Conservation (phyloP, 345 rosid genomes). For the Citrus unshiu region DNA sequence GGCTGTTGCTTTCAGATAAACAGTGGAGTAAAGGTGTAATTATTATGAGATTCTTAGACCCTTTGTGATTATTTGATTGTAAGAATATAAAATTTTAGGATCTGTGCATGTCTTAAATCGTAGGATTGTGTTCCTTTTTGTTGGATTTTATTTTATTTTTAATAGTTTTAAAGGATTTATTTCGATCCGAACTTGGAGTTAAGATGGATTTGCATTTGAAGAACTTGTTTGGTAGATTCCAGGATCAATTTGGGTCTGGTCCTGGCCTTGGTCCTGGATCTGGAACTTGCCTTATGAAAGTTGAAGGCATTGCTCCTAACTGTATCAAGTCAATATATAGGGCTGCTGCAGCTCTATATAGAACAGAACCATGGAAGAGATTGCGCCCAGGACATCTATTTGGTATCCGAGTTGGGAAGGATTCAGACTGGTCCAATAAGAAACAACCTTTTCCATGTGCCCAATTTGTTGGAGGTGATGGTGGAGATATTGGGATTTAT, state of each 20-base stretch:
- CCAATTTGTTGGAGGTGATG: constrained; percentile 70
- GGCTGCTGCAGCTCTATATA: constrained; percentile 63
- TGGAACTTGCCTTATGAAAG: constrained; percentile 52
- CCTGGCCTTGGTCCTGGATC: constrained; percentile 80
- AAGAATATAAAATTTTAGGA: background rate
- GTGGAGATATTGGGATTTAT: constrained; percentile 60
- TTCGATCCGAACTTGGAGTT: constrained; percentile 11
- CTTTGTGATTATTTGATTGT: background rate
- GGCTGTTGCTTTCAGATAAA: background rate
- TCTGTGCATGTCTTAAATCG: background rate
- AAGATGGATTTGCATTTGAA: constrained; percentile 69
- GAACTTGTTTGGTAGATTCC: constrained; percentile 56
- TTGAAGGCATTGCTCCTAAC: constrained; percentile 52
- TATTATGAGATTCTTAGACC: background rate
- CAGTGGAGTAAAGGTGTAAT: background rate
- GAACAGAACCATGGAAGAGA: constrained; percentile 75
- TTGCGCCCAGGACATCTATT: constrained; percentile 57
- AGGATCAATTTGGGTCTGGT: constrained; percentile 73
- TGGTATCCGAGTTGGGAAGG: constrained; percentile 59
- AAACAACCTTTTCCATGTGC: constrained; percentile 59
- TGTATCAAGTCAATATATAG: constrained; percentile 42
- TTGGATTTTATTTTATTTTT: background rate
- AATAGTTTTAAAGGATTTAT: constrained; percentile 1
- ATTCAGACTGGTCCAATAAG: constrained; percentile 61
- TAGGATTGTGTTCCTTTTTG: background rate